Evolutionary conservation across 148 eudicot species (phyloP), one percentile per base, ranked within the genome.

Genomic region (Heliosperma pusillum): DNA sequence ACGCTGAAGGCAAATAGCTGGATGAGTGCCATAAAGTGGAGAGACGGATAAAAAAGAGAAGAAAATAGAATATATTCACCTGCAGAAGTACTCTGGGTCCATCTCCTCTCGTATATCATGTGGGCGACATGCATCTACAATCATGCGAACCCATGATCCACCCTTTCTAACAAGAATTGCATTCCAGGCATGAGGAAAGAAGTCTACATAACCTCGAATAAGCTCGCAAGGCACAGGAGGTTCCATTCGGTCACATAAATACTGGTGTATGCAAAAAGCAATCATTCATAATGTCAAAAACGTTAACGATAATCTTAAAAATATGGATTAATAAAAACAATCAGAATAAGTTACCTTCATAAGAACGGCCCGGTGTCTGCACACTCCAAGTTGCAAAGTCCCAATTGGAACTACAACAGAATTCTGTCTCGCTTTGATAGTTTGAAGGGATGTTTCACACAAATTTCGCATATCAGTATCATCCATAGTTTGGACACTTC

Each of bases 181-280:
- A 85, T 95, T 95, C 98, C 98, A 95, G 47, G 98, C 98, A 90
- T 94, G 98, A 1, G 98, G 96, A 33, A 75, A 85, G 63, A 91
- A 94, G 79, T 91, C 98, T 68, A 94, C 82, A 76, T 89, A 94
- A 56, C 98, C 98, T 76, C 98, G 88, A 79, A 95, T 83, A 69
- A 95, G 92, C 85, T 95, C 98, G 86, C 98, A 95, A 65, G 96
- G 97, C 44, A 95, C 93, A 75, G 81, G 97, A 72, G 98, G 98
- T 33, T 92, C 90, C 90, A 95, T 83, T 19, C 97, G 84, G 75
- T 95, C 98, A 83, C 98, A 95, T 67, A 95, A 85, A 77, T 95
- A 95, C 98, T 94, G 80, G 62, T 59, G 44, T 52, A 77, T 10
- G 66, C 20, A 68, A 66, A 5, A 72, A 40, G 69, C 20, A 10